Percentiles rank a stretch among this genome's conserved stretches.
phyloP scores from a whole-genome alignment of 805 yeast species.

The Metschnikowia reukaufii region DNA sequence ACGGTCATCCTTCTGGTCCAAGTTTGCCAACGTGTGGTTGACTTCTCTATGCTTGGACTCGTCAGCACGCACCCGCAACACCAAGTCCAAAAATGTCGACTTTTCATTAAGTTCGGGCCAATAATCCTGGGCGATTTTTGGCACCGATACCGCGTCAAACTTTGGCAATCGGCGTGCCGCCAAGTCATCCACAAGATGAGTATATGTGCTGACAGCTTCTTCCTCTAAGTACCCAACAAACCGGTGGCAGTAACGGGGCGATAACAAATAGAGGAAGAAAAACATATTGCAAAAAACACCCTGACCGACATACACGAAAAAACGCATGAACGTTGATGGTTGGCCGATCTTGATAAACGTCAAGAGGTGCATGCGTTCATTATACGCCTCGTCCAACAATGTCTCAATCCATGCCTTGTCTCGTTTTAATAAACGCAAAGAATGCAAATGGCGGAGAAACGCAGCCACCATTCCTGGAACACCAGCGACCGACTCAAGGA shows the following conservation, averaged over 20 bases:
- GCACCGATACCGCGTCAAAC: too few species aligned
- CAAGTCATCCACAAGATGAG: slow-evolving; percentile 56
- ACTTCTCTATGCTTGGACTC: slow-evolving; percentile 81
- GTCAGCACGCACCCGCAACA: slow-evolving; percentile 66
- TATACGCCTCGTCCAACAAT: slow-evolving; percentile 70
- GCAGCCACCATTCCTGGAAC: slow-evolving; percentile 82
- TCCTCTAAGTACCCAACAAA: slow-evolving; percentile 79
- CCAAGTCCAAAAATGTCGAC: slow-evolving; percentile 57
- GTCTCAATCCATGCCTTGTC: slow-evolving; percentile 79
- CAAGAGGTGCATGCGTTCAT: slow-evolving; percentile 72
- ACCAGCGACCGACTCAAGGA: slow-evolving; percentile 72
- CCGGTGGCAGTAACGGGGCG: slow-evolving; percentile 68
- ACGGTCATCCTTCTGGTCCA: slow-evolving; percentile 52
- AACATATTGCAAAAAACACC: slow-evolving; percentile 69
- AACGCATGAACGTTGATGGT: slow-evolving; percentile 60
- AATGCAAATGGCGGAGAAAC: slow-evolving; percentile 65
- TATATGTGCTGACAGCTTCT: slow-evolving; percentile 69
- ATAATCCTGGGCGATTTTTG: slow-evolving; percentile 61
- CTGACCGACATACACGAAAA: slow-evolving; percentile 60
- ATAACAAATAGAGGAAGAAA: slow-evolving; percentile 56
- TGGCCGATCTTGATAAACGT: slow-evolving; percentile 65
- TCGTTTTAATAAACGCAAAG: slow-evolving; percentile 58
- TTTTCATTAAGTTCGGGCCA: slow-evolving; percentile 56
- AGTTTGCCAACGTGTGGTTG: slow-evolving; percentile 72
- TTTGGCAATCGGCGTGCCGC: slow-evolving; percentile 52